Base-by-base conservation (phyloP, 139 green algal genomes). In the Spirogloea muscicola region DNA sequence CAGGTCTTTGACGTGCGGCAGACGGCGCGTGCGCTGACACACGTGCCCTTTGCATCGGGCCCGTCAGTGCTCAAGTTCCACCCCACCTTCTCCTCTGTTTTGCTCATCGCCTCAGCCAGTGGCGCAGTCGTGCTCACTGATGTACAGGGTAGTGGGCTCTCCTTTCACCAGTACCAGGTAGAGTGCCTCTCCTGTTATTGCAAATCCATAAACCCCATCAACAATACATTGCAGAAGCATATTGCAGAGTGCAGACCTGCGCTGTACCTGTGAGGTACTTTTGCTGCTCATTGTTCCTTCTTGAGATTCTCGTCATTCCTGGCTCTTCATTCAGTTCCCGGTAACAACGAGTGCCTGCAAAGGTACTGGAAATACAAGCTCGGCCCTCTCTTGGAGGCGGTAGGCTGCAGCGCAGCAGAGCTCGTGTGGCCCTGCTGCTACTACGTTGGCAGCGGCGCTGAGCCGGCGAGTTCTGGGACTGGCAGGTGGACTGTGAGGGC, bases 91-190 rank as follows among this genome's bases (percentile, higher is more conserved):
- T 70, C 76, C 39, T 76, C 67, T 52, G 85, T 75, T 10, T 72
- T 96, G 51, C 81, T 94, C 58, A 55, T 92, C 37, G 88, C 67
- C 2, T 85, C 81, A 2, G 40, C 80, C 3, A 51, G 38, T 0
- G 91, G 90, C 2, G 46, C 82, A 9, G 87, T 94, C 80, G 84
- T 69, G 31, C 27, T 94, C 18, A 78, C 70, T 1, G 90, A 96
- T 65, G 79, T 82, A 1, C 58, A 82, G 27, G 71, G 69, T 33
- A 71, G 68, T 16, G 58, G 70, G 0, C 31, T 76, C 1, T 65
- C 72, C 10, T 42, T 44, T 0, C 68, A 75, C 2, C 64, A 69
- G 4, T 87, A 84, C 62, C 87, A 91, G 86, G 52, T 62, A n/a
- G n/a, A n/a, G n/a, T n/a, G n/a, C n/a, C n/a, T n/a, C n/a, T n/a